phyloP scores from a whole-genome alignment of 441 rosid species.

The Gossypium schwendimanii region DNA sequence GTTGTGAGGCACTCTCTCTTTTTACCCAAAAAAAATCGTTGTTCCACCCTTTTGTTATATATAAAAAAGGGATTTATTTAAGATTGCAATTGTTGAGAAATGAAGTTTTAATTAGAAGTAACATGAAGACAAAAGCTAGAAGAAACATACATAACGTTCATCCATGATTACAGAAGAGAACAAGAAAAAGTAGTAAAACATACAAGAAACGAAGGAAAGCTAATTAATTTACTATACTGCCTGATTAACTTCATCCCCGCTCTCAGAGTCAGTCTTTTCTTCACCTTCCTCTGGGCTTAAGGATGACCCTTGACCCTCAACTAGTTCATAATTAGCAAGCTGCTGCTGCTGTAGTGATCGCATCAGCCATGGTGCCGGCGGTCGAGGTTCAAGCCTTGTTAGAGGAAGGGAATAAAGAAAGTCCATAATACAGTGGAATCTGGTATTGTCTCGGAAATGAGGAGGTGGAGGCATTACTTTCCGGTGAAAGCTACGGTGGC shows the following conservation, averaged over 20 bases:
- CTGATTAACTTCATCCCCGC: background rate
- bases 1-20: too few relatives aligned
- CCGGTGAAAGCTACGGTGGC: background rate
- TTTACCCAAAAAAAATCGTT: too few relatives aligned
- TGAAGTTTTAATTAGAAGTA: background rate
- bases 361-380: background rate
- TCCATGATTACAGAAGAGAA: background rate
- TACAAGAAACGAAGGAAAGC: background rate
- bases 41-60: too few relatives aligned
- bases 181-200: background rate
- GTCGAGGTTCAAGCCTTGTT: background rate
- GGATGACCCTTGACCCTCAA: slow-evolving; percentile 8
- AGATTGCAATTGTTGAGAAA: background rate
- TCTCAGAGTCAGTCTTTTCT: background rate
- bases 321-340: background rate
- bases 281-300: background rate
- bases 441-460: background rate
- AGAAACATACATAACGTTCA: background rate
- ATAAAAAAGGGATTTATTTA: background rate
- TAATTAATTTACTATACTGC: background rate
- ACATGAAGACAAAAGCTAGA: background rate
- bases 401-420: background rate
- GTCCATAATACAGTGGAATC: background rate
- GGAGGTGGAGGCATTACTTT: background rate
- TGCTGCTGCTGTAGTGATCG: background rate